Evolutionary conservation across 1,284 basidiomycete genomes (phyloP).

Genomic region (Microbotryum scabiosae): DNA sequence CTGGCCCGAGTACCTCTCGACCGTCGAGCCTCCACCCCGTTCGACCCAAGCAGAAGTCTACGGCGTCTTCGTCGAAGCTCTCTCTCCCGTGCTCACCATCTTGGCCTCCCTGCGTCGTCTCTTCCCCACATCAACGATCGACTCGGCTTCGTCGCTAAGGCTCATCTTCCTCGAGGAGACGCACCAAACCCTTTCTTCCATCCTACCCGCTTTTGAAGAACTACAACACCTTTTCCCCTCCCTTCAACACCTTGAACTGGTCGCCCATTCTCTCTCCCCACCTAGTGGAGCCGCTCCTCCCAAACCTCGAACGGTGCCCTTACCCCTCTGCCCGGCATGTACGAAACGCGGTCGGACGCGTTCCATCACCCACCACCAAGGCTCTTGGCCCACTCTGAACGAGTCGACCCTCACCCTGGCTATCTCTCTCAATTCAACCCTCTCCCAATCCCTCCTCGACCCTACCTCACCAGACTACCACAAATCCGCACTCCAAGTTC

Average conservation of each 20-base stretch:
- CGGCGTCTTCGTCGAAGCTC: conserved; percentile 7
- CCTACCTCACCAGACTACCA: neutral
- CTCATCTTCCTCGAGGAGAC: conserved; percentile 12
- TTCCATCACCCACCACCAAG: neutral
- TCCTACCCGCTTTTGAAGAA: conserved; percentile 10
- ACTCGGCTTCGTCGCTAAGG: neutral
- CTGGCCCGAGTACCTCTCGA: conserved; percentile 10
- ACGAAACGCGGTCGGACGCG: neutral
- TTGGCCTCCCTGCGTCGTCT: conserved; percentile 4
- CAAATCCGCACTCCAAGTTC: neutral
- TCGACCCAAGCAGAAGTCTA: conserved; percentile 7
- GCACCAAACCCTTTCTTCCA: neutral
- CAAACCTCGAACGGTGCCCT: neutral
- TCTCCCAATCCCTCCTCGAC: neutral
- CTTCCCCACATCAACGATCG: neutral
- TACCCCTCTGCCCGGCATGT: conserved; percentile 6
- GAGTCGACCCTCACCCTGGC: neutral
- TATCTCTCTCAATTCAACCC: conserved; percentile 7
- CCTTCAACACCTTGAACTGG: neutral
- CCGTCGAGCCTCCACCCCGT: neutral
- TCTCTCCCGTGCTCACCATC: conserved; percentile 13
- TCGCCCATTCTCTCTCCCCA: conserved; percentile 3
- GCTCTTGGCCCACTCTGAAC: neutral
- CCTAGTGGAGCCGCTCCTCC: neutral
- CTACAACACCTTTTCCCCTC: conserved; percentile 11